Conservation (phyloP, 2,329 filamentous ascomycete species). For the Hymenoscyphus infarciens region DNA sequence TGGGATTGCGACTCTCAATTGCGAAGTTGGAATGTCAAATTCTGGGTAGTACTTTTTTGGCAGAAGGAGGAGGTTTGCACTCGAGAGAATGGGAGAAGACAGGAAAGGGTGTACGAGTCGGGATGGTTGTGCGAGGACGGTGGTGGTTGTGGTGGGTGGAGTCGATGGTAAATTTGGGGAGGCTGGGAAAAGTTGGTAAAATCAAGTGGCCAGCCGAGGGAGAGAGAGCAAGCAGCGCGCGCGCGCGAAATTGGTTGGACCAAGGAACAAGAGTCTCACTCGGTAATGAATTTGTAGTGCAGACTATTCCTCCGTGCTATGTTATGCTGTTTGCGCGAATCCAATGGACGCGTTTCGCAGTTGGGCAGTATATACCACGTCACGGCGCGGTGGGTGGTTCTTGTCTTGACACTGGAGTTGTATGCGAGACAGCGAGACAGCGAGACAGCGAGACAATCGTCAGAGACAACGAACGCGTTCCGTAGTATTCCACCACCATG, state of each 20-base stretch:
- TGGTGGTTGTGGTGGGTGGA: constrained; percentile 2
- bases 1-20: constrained; percentile 13
- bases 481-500: not conserved
- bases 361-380: not conserved
- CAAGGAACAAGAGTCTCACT: not conserved
- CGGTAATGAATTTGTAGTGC: not conserved
- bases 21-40: constrained; percentile 15
- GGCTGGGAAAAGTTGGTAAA: constrained; percentile 11
- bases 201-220: constrained; percentile 10
- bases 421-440: not conserved
- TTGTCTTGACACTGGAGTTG: too few relatives aligned
- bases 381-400: not conserved
- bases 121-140: constrained; percentile 6
- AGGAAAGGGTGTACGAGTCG: constrained; percentile 11
- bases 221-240: not conserved
- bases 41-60: not conserved
- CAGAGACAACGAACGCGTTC: constrained; percentile 1
- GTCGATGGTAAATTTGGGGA: not conserved
- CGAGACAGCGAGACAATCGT: constrained; percentile 6
- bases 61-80: constrained; percentile 10
- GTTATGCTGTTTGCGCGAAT: not conserved
- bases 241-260: not conserved
- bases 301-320: not conserved
- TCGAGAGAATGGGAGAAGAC: not conserved
- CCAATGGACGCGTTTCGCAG: not conserved